Percentiles rank a stretch among this genome's conserved stretches.
Conservation (phyloP, 1,284 basidiomycete genomes). For the Tilletia setariae region DNA sequence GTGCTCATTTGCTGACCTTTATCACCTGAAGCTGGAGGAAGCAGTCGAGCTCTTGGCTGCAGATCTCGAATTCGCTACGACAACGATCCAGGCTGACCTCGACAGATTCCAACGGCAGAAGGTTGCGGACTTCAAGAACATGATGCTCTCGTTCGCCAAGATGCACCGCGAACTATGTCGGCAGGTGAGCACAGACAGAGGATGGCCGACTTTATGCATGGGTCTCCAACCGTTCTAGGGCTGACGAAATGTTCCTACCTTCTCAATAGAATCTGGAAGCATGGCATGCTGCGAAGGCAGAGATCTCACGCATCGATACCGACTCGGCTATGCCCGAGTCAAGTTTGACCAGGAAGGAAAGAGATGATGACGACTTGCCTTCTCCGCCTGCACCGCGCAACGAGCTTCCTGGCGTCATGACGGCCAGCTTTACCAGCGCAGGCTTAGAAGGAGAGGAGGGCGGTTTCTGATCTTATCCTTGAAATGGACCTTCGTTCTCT, state of each 20-base stretch:
- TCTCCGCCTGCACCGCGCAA: neutral
- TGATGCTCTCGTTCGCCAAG: conserved; percentile 82
- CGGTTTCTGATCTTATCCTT: neutral
- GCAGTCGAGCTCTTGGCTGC: conserved; percentile 39
- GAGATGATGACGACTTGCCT: neutral
- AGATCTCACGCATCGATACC: conserved; percentile 76
- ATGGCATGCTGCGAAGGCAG: conserved; percentile 91
- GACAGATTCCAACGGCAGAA: conserved; percentile 98
- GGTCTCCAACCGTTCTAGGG: too few species aligned
- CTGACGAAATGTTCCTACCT: conserved; percentile 23
- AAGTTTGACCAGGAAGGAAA: conserved; percentile 26
- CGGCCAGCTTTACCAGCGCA: neutral
- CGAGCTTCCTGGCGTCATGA: neutral
- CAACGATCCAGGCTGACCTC: conserved; percentile 92
- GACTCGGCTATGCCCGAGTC: conserved; percentile 39
- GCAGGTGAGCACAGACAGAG: conserved; percentile 63
- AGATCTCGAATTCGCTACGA: conserved; percentile 87
- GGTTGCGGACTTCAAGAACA: conserved; percentile 87
- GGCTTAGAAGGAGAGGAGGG: neutral
- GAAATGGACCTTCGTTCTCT: too few species aligned
- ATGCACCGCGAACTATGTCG: conserved; percentile 93
- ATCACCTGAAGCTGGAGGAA: conserved; percentile 35
- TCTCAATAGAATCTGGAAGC: conserved; percentile 77
- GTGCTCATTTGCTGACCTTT: neutral
- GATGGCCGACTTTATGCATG: neutral